phyloP scores from a whole-genome alignment of 768 basidiomycete genomes.

The Mycena metata region DNA sequence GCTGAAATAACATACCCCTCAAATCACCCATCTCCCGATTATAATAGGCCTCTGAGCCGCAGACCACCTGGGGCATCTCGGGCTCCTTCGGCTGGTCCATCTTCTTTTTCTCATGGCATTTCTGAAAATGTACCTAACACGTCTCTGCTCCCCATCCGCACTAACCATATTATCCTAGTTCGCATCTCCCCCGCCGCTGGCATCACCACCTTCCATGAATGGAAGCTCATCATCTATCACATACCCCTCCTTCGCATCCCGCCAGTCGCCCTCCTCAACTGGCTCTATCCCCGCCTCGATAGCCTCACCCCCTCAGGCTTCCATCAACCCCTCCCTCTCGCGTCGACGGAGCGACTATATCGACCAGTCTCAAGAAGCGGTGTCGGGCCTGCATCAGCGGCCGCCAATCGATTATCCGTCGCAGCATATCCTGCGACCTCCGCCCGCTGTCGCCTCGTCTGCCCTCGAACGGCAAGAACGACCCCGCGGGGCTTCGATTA shows the following conservation, averaged over 20 bases:
- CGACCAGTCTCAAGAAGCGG: conserved; percentile 80
- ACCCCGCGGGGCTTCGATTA: neutral
- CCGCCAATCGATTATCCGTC: conserved; percentile 85
- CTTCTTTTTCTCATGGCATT: conserved; percentile 60
- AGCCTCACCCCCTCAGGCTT: conserved; percentile 85
- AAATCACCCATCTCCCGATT: conserved; percentile 25
- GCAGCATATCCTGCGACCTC: conserved; percentile 77
- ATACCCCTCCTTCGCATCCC: conserved; percentile 65
- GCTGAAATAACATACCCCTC: conserved; percentile 52
- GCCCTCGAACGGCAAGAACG: conserved; percentile 79
- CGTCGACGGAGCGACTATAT: conserved; percentile 85
- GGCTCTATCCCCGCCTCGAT: conserved; percentile 58
- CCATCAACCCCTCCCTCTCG: conserved; percentile 83
- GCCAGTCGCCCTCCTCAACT: conserved; percentile 52
- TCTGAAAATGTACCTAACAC: conserved; percentile 62
- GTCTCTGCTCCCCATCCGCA: conserved; percentile 16
- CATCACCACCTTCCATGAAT: conserved; percentile 41
- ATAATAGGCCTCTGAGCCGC: conserved; percentile 20
- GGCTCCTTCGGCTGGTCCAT: conserved; percentile 31
- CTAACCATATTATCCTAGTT: conserved; percentile 46
- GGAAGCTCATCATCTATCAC: conserved; percentile 63
- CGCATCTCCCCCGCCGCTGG: conserved; percentile 53
- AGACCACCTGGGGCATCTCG: conserved; percentile 37
- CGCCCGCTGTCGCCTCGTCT: conserved; percentile 82
- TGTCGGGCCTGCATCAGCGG: conserved; percentile 61